A percentile compares a stretch with the other conserved stretches of the same genome.
These are phyloP conservation scores for Heterobasidion irregulare DNA, from an alignment of 1,284 basidiomycete species.

Conservation along the genomic window DNA sequence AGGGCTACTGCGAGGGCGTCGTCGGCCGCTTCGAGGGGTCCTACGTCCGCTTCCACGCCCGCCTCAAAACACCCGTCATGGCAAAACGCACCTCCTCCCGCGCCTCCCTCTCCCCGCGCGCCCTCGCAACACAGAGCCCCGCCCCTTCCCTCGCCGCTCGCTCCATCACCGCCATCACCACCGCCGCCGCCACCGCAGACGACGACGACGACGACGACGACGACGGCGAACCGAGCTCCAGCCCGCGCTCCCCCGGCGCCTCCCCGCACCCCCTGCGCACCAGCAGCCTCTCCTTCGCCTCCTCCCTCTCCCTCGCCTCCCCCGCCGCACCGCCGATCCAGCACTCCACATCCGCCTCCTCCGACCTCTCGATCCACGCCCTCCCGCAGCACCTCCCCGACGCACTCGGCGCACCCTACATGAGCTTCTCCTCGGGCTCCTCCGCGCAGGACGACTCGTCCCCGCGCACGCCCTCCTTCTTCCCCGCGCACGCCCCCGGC, in stretches of 20 bases:
- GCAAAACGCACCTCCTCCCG: slow-evolving; percentile 45
- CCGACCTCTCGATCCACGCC: not conserved
- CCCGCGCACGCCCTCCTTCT: slow-evolving; percentile 7
- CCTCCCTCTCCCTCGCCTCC: not conserved
- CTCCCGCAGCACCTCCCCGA: not conserved
- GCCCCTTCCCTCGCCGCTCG: slow-evolving; percentile 8
- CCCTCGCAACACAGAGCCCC: slow-evolving; percentile 11
- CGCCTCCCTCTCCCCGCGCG: slow-evolving; percentile 12
- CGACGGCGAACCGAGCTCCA: not conserved
- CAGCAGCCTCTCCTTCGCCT: not conserved
- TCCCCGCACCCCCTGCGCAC: slow-evolving; percentile 15
- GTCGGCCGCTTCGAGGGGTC: slow-evolving; percentile 72
- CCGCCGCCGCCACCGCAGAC: too few species aligned
- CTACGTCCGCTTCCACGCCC: slow-evolving; percentile 67
- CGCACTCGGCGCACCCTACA: slow-evolving; percentile 6
- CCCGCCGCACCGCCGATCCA: not conserved
- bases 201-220: too few species aligned
- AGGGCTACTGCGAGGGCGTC: slow-evolving; percentile 78
- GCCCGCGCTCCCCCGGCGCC: not conserved
- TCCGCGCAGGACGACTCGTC: slow-evolving; percentile 8
- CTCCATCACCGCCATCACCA: slow-evolving; percentile 10
- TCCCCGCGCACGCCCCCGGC: too few species aligned
- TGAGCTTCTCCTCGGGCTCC: slow-evolving; percentile 8
- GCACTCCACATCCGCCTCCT: not conserved
- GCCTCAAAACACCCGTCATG: slow-evolving; percentile 76